Percentiles rank a stretch among this genome's conserved stretches.
Evolutionary conservation across 345 rosid species (phyloP).

Genomic region (Populus alba): DNA sequence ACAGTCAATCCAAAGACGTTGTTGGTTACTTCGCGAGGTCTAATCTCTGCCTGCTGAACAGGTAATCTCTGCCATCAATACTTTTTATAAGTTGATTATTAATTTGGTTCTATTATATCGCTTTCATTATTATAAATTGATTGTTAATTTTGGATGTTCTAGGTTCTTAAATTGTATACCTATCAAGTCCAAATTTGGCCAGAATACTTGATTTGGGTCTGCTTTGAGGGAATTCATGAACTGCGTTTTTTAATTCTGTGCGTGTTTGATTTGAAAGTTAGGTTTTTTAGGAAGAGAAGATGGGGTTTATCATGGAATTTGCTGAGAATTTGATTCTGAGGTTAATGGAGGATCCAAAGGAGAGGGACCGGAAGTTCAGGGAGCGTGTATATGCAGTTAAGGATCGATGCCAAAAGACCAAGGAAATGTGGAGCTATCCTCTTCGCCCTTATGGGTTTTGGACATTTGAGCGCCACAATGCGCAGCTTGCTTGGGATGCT

Average conservation of each 20-base stretch:
- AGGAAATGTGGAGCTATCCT: slow-evolving; percentile 97
- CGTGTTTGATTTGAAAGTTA: not conserved
- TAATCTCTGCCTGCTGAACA: too few species aligned
- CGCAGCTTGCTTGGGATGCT: slow-evolving; percentile 90
- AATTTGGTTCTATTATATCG: not conserved
- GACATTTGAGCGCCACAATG: slow-evolving; percentile 93
- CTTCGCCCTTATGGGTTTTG: slow-evolving; percentile 95
- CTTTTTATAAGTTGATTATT: not conserved
- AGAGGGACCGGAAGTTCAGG: slow-evolving; percentile 78
- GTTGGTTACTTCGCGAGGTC: not conserved
- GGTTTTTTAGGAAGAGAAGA: slow-evolving; percentile 18
- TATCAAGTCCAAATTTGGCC: not conserved
- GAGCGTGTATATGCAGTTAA: slow-evolving; percentile 66
- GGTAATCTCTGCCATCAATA: not conserved
- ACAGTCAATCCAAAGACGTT: not conserved
- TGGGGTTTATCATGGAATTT: slow-evolving; percentile 94
- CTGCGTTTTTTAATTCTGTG: not conserved
- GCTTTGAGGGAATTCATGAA: not conserved
- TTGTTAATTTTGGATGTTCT: not conserved
- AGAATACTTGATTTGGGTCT: not conserved
- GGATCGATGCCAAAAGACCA: slow-evolving; percentile 79
- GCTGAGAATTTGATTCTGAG: slow-evolving; percentile 82
- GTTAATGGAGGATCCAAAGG: slow-evolving; percentile 93
- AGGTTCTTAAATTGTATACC: not conserved
- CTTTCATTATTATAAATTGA: not conserved